Evolutionary conservation across 1,284 basidiomycete species (phyloP).

Genomic region (Bondarzewia mesenterica): DNA sequence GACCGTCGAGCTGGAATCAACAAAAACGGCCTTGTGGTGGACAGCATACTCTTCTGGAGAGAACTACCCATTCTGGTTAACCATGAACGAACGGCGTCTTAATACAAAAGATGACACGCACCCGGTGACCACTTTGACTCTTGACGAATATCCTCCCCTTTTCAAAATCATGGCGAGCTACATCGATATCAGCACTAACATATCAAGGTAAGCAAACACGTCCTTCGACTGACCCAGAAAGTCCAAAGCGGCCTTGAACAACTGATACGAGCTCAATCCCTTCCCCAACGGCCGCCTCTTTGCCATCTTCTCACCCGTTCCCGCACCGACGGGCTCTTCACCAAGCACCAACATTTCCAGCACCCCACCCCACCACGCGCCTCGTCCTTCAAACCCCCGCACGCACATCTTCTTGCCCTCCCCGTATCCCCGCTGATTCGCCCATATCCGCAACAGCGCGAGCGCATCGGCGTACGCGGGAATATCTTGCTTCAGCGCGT

Average conservation of each 20-base stretch:
- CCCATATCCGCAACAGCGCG: slow-evolving; percentile 83
- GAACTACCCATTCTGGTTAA: slow-evolving; percentile 43
- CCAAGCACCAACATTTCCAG: slow-evolving; percentile 69
- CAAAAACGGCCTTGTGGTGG: slow-evolving; percentile 51
- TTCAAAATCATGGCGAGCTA: slow-evolving; percentile 11
- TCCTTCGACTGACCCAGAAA: slow-evolving; percentile 60
- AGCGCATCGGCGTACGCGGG: slow-evolving; percentile 73
- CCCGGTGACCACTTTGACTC: slow-evolving; percentile 7
- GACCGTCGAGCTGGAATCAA: slow-evolving; percentile 73
- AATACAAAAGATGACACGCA: slow-evolving; percentile 3
- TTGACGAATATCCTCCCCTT: slow-evolving; percentile 10
- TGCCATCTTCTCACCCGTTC: not conserved
- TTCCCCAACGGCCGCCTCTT: slow-evolving; percentile 50
- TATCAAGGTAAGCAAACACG: too few species aligned
- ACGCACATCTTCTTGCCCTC: slow-evolving; percentile 44
- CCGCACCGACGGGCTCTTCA: slow-evolving; percentile 38
- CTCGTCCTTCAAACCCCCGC: slow-evolving; percentile 59
- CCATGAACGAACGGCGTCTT: slow-evolving; percentile 2
- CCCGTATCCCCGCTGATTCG: slow-evolving; percentile 78
- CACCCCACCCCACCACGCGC: slow-evolving; percentile 64
- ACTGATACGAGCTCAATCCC: slow-evolving; percentile 80
- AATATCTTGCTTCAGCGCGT: slow-evolving; percentile 54
- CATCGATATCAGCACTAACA: too few species aligned
- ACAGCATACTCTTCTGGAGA: slow-evolving; percentile 44
- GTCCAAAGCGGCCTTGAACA: slow-evolving; percentile 77